A percentile compares a stretch with the other conserved stretches of the same genome.
Conservation (phyloP, 2,329 filamentous ascomycete genomes). For the Nannizziopsis arthrosporioides region DNA sequence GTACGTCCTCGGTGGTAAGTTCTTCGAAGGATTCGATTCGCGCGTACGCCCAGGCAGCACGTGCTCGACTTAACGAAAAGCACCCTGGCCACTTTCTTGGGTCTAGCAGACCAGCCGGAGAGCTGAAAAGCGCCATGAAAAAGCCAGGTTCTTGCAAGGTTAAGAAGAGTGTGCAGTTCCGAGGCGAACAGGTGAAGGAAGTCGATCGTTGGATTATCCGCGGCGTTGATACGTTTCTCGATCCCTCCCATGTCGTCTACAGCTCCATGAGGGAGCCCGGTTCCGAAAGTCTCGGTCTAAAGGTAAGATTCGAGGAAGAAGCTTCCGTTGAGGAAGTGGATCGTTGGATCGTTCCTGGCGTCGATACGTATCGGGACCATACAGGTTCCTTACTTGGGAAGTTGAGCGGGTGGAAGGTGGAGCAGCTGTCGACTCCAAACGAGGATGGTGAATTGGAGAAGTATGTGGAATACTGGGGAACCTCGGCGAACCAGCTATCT, state of each 20-base stretch:
- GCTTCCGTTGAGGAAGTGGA: conserved; percentile 16
- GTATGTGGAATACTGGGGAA: conserved; percentile 16
- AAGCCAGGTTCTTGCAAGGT: conserved; percentile 1
- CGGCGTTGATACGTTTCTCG: conserved; percentile 15
- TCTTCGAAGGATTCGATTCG: not conserved
- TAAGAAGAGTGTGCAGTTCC: conserved; percentile 20
- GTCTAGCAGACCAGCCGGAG: conserved; percentile 7
- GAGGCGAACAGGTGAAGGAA: conserved; percentile 16
- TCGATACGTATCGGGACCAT: conserved; percentile 14
- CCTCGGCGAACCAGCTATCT: conserved; percentile 8
- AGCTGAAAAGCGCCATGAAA: conserved; percentile 12
- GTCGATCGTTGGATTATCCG: conserved; percentile 20
- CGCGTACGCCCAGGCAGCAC: not conserved
- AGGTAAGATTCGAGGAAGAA: no score
- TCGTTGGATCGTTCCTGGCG: conserved; percentile 19
- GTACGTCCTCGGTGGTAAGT: no score
- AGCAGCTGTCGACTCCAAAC: conserved; percentile 18
- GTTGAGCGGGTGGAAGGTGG: conserved; percentile 17
- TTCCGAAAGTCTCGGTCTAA: no score
- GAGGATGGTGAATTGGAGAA: conserved; percentile 18
- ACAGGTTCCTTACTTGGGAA: conserved; percentile 10
- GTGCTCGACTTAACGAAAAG: conserved; percentile 5
- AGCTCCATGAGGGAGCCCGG: no score
- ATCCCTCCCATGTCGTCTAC: not conserved
- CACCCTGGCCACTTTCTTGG: conserved; percentile 1